A percentile compares a stretch with the other conserved stretches of the same genome.
Conservation (phyloP, 1,284 basidiomycete genomes). For the Cryptococcus neoformans region DNA sequence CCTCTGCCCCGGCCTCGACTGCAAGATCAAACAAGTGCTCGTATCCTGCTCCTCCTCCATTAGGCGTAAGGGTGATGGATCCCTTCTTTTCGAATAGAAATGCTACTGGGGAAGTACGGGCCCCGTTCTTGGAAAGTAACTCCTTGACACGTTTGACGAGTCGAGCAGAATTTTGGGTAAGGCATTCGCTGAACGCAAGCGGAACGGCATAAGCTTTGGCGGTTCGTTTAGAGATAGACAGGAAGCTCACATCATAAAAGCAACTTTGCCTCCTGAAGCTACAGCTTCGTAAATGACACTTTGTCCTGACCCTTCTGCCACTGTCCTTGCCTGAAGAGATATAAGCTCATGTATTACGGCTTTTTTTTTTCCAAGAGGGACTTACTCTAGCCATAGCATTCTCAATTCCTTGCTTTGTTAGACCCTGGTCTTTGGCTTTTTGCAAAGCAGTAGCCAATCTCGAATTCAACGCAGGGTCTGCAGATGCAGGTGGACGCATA, state of each 20-base stretch:
- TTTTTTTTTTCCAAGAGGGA: background rate
- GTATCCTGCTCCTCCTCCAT: constrained; percentile 17
- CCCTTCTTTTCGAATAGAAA: constrained; percentile 74
- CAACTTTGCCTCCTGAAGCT: constrained; percentile 61
- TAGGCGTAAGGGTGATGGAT: constrained; percentile 56
- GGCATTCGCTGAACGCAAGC: constrained; percentile 61
- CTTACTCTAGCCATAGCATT: constrained; percentile 64
- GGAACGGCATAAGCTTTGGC: background rate
- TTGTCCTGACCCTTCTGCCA: constrained; percentile 39
- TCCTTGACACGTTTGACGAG: constrained; percentile 65
- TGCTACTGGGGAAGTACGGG: constrained; percentile 66
- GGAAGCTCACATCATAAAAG: constrained; percentile 66
- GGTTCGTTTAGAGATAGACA: background rate
- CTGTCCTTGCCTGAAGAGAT: constrained; percentile 20
- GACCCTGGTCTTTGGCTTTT: constrained; percentile 61
- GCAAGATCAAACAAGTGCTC: constrained; percentile 48
- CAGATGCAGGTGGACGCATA: constrained; percentile 62
- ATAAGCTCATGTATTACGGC: no score
- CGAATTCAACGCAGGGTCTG: constrained; percentile 63
- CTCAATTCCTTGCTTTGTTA: constrained; percentile 75
- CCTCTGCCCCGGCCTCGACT: constrained; percentile 51
- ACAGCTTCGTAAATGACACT: constrained; percentile 65
- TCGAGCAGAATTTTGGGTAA: constrained; percentile 69
- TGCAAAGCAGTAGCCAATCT: constrained; percentile 62
- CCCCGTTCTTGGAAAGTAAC: constrained; percentile 60